Evolutionary conservation across 225 moss, liverwort and hornwort genomes (phyloP).

Genomic region (Polytrichum formosum): DNA sequence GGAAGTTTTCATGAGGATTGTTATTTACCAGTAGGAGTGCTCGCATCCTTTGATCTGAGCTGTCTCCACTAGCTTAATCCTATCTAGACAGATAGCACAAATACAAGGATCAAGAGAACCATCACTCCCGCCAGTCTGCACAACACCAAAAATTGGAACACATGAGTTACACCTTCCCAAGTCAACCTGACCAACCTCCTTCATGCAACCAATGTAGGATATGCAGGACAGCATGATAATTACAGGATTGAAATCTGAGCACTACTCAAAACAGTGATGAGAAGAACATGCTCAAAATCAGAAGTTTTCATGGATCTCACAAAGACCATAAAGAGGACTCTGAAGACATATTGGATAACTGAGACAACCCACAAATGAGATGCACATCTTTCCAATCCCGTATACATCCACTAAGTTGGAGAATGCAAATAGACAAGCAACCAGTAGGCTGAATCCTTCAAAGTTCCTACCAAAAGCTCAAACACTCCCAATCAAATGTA

Average conservation of each 20-base stretch:
- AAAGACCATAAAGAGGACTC: background rate
- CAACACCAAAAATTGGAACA: constrained; percentile 14
- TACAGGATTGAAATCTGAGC: no score
- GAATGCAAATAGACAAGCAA: no score
- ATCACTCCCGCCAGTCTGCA: constrained; percentile 38
- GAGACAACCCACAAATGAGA: background rate
- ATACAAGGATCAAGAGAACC: constrained; percentile 40
- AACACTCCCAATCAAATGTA: no score
- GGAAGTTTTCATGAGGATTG: background rate
- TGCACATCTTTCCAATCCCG: no score
- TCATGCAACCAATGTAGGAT: no score
- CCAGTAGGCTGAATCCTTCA: no score
- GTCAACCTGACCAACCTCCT: no score
- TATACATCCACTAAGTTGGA: no score
- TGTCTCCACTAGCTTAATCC: constrained; percentile 52
- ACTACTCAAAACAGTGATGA: background rate
- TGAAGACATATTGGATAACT: background rate
- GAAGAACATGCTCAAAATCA: background rate
- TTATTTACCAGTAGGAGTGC: constrained; percentile 53
- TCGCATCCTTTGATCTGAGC: constrained; percentile 72
- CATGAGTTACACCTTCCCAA: no score
- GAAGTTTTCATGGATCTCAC: background rate
- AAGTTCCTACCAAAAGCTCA: no score
- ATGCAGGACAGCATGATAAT: no score
- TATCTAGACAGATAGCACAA: constrained; percentile 64